Conservation (phyloP, 73 alveolate genomes). For the Tetrahymena borealis region DNA sequence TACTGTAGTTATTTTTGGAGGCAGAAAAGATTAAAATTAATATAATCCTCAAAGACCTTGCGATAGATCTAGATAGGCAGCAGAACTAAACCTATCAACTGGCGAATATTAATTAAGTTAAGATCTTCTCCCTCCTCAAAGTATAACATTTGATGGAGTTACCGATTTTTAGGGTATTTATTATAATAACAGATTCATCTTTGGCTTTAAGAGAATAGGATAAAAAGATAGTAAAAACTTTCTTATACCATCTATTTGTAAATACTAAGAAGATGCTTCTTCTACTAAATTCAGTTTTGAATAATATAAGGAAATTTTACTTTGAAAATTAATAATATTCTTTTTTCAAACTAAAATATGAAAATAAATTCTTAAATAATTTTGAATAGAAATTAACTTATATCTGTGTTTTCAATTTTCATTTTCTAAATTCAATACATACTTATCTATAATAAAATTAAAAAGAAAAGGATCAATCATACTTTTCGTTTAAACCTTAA, state of each 20-base stretch:
- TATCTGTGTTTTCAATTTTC: no score
- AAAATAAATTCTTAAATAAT: no score
- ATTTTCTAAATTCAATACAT: no score
- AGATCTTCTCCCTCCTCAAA: neutral
- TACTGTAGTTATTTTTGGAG: neutral
- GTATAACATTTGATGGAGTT: neutral
- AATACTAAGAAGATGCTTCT: neutral
- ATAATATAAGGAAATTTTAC: neutral
- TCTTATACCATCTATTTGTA: neutral
- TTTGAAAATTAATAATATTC: no score
- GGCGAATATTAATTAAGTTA: neutral
- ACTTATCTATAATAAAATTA: no score
- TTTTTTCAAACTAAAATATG: no score
- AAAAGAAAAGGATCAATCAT: no score
- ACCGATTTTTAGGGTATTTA: neutral
- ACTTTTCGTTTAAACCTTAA: no score
- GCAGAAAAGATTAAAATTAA: neutral
- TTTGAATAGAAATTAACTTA: no score
- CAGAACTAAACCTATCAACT: neutral
- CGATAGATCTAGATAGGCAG: neutral
- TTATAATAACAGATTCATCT: neutral
- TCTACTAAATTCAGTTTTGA: neutral
- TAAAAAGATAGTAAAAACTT: neutral
- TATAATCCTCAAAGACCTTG: neutral
- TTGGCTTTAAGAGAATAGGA: neutral